Conservation (phyloP, 768 basidiomycete species). For the Suillus brevipes region DNA sequence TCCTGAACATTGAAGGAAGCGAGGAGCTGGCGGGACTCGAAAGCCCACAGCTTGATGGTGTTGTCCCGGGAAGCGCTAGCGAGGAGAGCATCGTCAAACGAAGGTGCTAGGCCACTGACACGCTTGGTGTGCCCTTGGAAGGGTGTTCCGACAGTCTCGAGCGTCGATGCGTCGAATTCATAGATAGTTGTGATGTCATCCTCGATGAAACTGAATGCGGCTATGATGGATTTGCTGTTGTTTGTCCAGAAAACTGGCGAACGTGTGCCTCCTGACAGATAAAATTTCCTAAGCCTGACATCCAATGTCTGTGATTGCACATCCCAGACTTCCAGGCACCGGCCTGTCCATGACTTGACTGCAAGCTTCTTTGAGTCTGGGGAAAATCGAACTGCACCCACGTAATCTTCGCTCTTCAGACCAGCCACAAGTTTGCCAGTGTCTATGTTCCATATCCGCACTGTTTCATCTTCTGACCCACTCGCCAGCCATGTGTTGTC, state of each 20-base stretch:
- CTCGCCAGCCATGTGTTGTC: not conserved
- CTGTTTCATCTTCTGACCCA: fast-evolving
- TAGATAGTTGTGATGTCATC: too few species aligned
- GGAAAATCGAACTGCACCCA: not conserved
- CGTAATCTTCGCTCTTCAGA: fast-evolving
- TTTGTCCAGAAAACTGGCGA: not conserved
- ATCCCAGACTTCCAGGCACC: not conserved
- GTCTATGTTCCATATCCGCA: not conserved
- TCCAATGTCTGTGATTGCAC: not conserved
- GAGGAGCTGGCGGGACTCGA: not conserved
- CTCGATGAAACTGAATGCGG: too few species aligned
- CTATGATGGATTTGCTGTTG: not conserved
- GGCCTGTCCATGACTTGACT: fast-evolving
- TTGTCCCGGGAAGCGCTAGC: fast-evolving
- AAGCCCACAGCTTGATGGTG: not conserved
- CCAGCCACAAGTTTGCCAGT: not conserved
- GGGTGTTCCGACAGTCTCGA: too few species aligned
- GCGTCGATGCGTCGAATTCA: too few species aligned
- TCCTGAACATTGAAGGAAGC: not conserved
- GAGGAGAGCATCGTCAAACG: not conserved
- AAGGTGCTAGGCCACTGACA: not conserved
- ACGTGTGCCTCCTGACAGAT: not conserved
- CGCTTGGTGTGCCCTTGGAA: not conserved
- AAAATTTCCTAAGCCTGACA: not conserved
- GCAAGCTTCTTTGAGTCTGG: not conserved